Base-by-base conservation (phyloP, 192 early-diverging fungal species). In the Coemansia sp. region DNA sequence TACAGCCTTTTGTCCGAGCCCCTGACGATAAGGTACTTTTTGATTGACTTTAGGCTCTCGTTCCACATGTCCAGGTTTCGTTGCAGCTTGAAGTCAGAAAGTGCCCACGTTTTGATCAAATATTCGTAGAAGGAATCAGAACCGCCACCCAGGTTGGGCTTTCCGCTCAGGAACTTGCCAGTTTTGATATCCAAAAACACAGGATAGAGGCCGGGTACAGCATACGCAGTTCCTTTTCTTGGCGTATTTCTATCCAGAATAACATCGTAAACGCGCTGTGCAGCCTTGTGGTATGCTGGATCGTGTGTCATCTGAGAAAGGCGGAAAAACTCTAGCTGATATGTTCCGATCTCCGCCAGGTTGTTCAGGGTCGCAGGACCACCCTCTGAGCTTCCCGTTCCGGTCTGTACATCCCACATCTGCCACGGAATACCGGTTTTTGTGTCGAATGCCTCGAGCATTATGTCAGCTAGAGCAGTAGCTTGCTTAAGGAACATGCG, bases 41-140 rank as follows among this genome's bases (percentile, higher is more conserved):
- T 77, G 63, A 83, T 68, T 16, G 63, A 65, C 59, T 52, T 58
- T 20, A 83, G 43, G 45, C 75, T 78, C 63, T 74, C 72, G 46
- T 64, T 67, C 75, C 76, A 83, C 81, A 78, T 71, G 58, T 83
- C 75, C 29, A 83, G 51, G 51, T 65, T 75, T 23, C 76, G 71
- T 61, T 83, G 71, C 18, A 82, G 68, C 58, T 62, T 63, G 58
- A 78, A 82, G 1, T 70, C 86, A 0, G 94, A 93, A 58, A 91
- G 90, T 16, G 94, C 79, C 71, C 91, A 95, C 59, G 94, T 93
- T 68, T 98, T 98, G 59, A 91, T 88, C 45, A 95, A 79, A 68
- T 98, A 98, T 81, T 98, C 94, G 81, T 98, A 98, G 68, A 95
- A 98, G 28, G 89, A 91, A 58, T 98, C 96, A 6, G 93, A 94